Evolutionary conservation across 2,329 filamentous ascomycete species (phyloP).

Genomic region (Coniella lustricola): DNA sequence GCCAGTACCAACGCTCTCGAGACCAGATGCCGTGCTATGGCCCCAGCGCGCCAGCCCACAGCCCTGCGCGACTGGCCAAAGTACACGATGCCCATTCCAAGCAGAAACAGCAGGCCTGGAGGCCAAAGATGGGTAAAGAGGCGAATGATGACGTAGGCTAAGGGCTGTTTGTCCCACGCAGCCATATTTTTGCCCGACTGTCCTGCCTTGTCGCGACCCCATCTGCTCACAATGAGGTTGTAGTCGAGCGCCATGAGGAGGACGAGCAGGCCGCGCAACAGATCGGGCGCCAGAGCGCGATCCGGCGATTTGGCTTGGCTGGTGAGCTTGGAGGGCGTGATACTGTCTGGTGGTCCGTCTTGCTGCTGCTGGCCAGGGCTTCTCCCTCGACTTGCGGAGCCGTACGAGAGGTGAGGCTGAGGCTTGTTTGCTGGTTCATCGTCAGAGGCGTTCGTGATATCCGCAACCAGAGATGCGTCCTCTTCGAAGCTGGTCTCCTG

Average conservation of each 20-base stretch:
- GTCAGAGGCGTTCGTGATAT: no score
- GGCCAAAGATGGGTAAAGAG: constrained; percentile 39
- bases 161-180: constrained; percentile 29
- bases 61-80: constrained; percentile 34
- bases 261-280: constrained; percentile 39
- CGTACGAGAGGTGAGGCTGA: not conserved
- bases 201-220: constrained; percentile 21
- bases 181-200: constrained; percentile 28
- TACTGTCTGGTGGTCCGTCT: not conserved
- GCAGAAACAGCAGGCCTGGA: constrained; percentile 38
- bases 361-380: not conserved
- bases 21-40: constrained; percentile 32
- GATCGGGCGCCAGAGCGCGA: constrained; percentile 35
- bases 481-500: constrained; percentile 19
- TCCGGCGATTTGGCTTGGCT: constrained; percentile 6
- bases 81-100: constrained; percentile 39
- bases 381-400: not conserved
- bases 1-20: constrained; percentile 31
- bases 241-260: constrained; percentile 39
- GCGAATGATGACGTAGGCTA: constrained; percentile 33
- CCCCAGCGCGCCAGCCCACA: constrained; percentile 31
- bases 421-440: not conserved
- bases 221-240: constrained; percentile 30
- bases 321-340: not conserved
- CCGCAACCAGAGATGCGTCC: constrained; percentile 1